Conservation (phyloP, 2,329 filamentous ascomycete species). For the Arthrinium puccinioides region DNA sequence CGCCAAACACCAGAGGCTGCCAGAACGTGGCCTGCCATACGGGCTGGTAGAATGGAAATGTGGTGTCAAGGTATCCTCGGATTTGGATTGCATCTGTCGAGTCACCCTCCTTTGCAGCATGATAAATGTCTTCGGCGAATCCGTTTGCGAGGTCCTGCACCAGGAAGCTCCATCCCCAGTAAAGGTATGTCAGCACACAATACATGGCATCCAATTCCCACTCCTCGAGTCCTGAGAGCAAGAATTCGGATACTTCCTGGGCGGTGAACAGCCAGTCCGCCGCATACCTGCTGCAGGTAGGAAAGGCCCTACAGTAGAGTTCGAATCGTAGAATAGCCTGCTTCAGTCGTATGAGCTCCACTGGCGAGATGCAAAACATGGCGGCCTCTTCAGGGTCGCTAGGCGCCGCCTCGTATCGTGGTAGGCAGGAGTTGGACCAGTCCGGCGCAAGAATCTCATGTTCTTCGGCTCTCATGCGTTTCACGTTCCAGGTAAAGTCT, state of each 20-base stretch:
- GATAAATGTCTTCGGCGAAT: no score
- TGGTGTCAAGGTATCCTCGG: no score
- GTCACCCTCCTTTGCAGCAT: no score
- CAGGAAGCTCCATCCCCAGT: no score
- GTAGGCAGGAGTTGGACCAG: neutral
- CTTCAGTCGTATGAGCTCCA: neutral
- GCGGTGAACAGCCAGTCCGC: neutral
- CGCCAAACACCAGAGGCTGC: no score
- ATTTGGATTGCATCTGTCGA: no score
- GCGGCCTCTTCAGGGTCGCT: neutral
- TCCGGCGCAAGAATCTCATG: neutral
- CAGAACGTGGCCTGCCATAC: no score
- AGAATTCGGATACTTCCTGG: neutral
- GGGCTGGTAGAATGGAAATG: no score
- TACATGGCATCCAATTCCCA: no score
- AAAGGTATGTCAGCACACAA: no score
- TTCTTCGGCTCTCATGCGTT: no score
- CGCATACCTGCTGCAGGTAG: neutral
- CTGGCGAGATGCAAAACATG: neutral
- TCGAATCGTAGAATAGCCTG: neutral
- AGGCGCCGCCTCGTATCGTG: neutral
- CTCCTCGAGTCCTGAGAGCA: neutral
- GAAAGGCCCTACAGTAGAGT: neutral
- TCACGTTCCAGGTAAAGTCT: neutral
- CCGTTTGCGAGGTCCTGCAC: no score